phyloP scores from a whole-genome alignment of 73 alveolate species.

The Loxodes magnus region DNA sequence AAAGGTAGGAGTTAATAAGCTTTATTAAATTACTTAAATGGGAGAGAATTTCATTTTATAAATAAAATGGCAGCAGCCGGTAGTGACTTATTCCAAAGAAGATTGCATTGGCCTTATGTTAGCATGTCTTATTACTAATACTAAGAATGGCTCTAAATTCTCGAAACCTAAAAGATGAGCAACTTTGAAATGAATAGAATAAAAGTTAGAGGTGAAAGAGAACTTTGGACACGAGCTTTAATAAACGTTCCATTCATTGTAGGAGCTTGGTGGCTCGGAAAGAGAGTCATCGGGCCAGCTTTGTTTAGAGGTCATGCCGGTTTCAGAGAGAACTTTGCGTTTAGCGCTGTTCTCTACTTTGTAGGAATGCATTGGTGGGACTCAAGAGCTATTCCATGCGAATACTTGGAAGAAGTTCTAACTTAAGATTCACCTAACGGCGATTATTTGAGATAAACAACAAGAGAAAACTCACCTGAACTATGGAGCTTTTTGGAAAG shows the following conservation, averaged over 20 bases:
- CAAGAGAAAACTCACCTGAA: neutral
- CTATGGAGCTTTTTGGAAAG: neutral
- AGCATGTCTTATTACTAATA: slow-evolving; percentile 1
- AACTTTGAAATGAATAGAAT: neutral
- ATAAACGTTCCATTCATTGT: slow-evolving; percentile 7
- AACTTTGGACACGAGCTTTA: neutral
- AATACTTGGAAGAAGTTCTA: neutral
- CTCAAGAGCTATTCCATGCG: neutral
- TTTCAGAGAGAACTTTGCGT: slow-evolving; percentile 3
- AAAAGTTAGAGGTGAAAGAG: slow-evolving; percentile 8
- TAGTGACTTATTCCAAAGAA: too few relatives aligned
- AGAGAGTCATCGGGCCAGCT: slow-evolving; percentile 10
- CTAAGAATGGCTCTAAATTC: neutral
- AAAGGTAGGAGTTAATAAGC: too few relatives aligned
- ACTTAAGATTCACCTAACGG: slow-evolving; percentile 4
- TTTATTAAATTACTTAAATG: too few relatives aligned
- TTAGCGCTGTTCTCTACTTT: slow-evolving; percentile 4
- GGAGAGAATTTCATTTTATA: too few relatives aligned
- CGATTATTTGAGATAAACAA: neutral
- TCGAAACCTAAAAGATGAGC: slow-evolving; percentile 6
- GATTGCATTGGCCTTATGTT: slow-evolving; percentile 14
- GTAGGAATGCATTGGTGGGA: slow-evolving; percentile 1
- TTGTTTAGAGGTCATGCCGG: slow-evolving; percentile 11
- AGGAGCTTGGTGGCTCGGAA: neutral
- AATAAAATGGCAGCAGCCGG: too few relatives aligned